Conservation (phyloP, 2,329 filamentous ascomycete genomes). For the Fusarium globosum region DNA sequence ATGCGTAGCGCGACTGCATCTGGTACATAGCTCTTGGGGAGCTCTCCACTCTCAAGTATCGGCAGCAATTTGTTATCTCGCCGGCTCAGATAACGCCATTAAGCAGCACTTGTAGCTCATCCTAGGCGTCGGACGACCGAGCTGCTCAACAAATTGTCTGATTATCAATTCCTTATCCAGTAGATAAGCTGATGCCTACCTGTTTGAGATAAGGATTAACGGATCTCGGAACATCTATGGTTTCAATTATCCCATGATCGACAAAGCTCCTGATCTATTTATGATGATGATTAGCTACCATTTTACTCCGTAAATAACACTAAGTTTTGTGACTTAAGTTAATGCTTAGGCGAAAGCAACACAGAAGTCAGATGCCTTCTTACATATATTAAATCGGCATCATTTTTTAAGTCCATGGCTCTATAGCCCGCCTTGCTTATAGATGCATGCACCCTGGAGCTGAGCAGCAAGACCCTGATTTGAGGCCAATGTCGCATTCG, state of each 20-base stretch:
- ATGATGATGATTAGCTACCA: background rate
- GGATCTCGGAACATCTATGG: conserved; percentile 20
- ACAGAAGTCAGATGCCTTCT: background rate
- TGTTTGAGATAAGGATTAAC: conserved; percentile 12
- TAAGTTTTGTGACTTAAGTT: background rate
- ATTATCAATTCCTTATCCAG: conserved; percentile 9
- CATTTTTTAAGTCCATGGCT: background rate
- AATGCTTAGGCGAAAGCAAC: background rate
- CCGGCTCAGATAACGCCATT: conserved; percentile 45
- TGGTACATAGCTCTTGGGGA: conserved; percentile 14
- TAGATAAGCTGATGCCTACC: conserved; percentile 11
- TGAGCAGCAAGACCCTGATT: background rate
- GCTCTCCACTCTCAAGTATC: conserved; percentile 27
- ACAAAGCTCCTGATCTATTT: conserved; percentile 4
- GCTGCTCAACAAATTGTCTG: conserved; percentile 15
- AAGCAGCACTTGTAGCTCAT: conserved; percentile 38
- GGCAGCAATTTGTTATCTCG: conserved; percentile 37
- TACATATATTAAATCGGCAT: too few species aligned
- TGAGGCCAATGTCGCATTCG: background rate
- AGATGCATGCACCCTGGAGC: background rate
- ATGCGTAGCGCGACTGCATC: conserved; percentile 17
- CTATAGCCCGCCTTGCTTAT: background rate
- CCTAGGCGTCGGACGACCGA: conserved; percentile 10
- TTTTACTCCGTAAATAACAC: background rate
- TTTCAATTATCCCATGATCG: conserved; percentile 3